Conservation (phyloP, 2,329 filamentous ascomycete genomes). For the Ophiostoma ulmi region DNA sequence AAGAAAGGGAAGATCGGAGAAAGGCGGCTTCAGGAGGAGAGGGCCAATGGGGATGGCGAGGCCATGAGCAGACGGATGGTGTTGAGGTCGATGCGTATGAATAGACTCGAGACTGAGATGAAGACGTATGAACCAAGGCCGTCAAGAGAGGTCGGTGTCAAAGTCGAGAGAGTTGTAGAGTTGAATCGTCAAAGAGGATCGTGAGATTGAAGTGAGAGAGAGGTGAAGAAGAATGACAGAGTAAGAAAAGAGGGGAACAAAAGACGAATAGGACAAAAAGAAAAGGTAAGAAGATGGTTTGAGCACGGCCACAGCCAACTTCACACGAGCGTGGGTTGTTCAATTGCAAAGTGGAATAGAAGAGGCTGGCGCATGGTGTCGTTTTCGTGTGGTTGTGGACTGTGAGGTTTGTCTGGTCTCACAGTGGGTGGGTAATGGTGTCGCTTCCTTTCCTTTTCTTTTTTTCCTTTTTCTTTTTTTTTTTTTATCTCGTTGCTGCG, state of each 20-base stretch:
- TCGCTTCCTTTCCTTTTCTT: background rate
- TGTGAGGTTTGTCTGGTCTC: slow-evolving; percentile 9
- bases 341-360: slow-evolving; percentile 22
- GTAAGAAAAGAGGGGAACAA: background rate
- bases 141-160: background rate
- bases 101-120: background rate
- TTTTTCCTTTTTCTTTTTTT: slow-evolving; percentile 6
- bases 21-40: slow-evolving; percentile 6
- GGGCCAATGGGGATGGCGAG: background rate
- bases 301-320: background rate
- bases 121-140: background rate
- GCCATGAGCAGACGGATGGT: slow-evolving; percentile 16
- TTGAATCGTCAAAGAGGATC: background rate
- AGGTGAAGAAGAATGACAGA: background rate
- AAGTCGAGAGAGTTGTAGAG: background rate
- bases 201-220: background rate
- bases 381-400: slow-evolving; percentile 24
- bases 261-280: background rate
- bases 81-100: background rate
- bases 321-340: background rate
- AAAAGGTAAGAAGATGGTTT: background rate
- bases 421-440: slow-evolving; percentile 14
- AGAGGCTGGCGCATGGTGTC: slow-evolving; percentile 26
- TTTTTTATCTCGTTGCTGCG: slow-evolving; percentile 22
- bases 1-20: background rate